phyloP scores from a whole-genome alignment of 208 protist species.

The Crithidia thermophila region DNA sequence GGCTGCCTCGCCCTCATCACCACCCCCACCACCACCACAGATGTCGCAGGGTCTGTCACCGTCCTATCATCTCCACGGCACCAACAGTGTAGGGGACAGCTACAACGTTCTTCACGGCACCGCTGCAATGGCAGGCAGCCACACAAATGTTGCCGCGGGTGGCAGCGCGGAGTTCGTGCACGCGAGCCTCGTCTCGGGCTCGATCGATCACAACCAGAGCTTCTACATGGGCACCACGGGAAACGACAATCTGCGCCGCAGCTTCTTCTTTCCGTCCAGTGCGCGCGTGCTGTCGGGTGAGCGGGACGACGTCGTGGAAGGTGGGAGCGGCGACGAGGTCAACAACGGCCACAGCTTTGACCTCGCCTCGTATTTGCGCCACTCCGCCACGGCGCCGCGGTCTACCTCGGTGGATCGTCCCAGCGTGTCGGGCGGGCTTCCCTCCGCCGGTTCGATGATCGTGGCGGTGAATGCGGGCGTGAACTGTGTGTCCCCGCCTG shows the following conservation, averaged over 20 bases:
- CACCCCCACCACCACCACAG: no score
- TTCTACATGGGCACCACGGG: slow-evolving; percentile 38
- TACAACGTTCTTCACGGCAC: no score
- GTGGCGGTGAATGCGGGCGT: no score
- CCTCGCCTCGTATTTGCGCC: not conserved
- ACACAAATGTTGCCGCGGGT: not conserved
- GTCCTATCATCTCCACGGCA: no score
- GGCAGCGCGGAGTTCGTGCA: not conserved
- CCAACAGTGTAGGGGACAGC: no score
- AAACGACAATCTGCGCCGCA: slow-evolving; percentile 35
- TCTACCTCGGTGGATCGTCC: not conserved
- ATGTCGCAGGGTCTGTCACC: no score
- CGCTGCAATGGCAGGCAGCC: no score
- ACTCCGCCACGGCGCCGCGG: not conserved
- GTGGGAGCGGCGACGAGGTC: not conserved
- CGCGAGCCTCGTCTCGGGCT: not conserved
- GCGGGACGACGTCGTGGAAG: not conserved
- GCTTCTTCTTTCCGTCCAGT: slow-evolving; percentile 39
- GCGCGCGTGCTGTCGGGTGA: not conserved
- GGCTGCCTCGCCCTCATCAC: no score
- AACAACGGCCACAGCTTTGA: not conserved
- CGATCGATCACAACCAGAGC: slow-evolving; percentile 23
- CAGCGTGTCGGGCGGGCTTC: not conserved
- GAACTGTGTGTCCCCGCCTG: no score
- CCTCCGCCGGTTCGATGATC: not conserved